Percentiles rank a stretch among this genome's conserved stretches.
phyloP scores from a whole-genome alignment of 305 asterid genomes.

The Lippia alba region DNA sequence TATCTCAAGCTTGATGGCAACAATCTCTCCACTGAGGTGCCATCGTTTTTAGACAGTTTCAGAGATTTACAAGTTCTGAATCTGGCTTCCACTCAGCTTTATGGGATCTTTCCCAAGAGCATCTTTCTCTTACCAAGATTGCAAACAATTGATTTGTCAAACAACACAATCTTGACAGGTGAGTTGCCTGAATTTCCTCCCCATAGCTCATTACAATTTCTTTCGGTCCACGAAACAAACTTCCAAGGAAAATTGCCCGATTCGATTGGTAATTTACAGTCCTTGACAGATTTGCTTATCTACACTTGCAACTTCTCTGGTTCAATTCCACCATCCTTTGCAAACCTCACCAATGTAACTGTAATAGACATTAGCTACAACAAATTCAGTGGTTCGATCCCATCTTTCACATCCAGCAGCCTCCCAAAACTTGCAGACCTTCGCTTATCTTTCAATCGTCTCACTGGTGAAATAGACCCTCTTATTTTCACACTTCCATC shows the following conservation, averaged over 20 bases:
- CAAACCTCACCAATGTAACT: conserved; percentile 36
- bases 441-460: conserved; percentile 39
- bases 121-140: conserved; percentile 41
- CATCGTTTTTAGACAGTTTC: conserved; percentile 33
- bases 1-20: conserved; percentile 30
- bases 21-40: conserved; percentile 38
- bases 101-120: conserved; percentile 34
- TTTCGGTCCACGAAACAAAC: conserved; percentile 28
- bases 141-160: conserved; percentile 31
- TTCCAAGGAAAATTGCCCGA: conserved; percentile 41
- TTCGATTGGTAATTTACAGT: conserved; percentile 40
- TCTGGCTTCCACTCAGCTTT: conserved; percentile 33
- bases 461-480: conserved; percentile 35
- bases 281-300: conserved; percentile 36
- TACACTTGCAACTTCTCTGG: conserved; percentile 43
- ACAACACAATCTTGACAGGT: conserved; percentile 33
- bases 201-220: conserved; percentile 31
- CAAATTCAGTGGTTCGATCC: conserved; percentile 36
- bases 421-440: conserved; percentile 35
- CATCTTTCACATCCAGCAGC: conserved; percentile 24
- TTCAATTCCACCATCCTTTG: conserved; percentile 41
- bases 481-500: conserved; percentile 40
- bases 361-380: conserved; percentile 35
- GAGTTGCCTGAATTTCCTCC: conserved; percentile 37
- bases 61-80: conserved; percentile 34